A percentile compares a stretch with the other conserved stretches of the same genome.
Conservation (phyloP, 257 asterid species). For the Solanum pinnatisectum region DNA sequence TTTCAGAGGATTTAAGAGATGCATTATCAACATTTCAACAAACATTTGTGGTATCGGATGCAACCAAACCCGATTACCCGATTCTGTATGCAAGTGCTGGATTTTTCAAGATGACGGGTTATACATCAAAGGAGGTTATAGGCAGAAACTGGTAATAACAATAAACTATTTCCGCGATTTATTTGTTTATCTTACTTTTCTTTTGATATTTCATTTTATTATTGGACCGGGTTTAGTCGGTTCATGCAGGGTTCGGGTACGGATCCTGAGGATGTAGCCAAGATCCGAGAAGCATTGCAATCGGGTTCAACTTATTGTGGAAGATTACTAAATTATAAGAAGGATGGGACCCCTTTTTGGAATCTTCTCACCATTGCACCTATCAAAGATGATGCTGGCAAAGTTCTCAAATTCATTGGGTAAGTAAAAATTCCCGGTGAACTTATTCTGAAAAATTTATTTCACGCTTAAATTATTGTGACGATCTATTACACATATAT, state of each 20-base stretch:
- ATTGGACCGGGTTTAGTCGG: constrained; percentile 44
- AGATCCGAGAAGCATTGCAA: constrained; percentile 66
- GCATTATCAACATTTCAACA: constrained; percentile 93
- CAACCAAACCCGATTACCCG: constrained; percentile 74
- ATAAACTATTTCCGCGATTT: neutral
- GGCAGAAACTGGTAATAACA: constrained; percentile 71
- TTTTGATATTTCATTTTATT: neutral
- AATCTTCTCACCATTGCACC: constrained; percentile 93
- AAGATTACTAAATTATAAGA: constrained; percentile 87
- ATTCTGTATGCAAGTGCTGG: constrained; percentile 98
- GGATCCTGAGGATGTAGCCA: constrained; percentile 77
- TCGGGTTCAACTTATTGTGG: constrained; percentile 67
- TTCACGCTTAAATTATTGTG: too few relatives aligned
- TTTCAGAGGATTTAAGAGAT: constrained; percentile 75
- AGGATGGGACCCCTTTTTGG: constrained; percentile 96
- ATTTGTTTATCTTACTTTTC: neutral
- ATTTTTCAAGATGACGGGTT: constrained; percentile 96
- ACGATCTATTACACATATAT: too few relatives aligned
- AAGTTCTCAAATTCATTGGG: constrained; percentile 92
- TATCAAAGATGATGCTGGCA: constrained; percentile 81
- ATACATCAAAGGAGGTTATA: constrained; percentile 76
- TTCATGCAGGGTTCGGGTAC: constrained; percentile 87
- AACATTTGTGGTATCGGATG: constrained; percentile 96
- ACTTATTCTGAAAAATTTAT: too few relatives aligned
- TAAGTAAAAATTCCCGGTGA: neutral